Percentiles rank a stretch among this genome's conserved stretches.
Evolutionary conservation across 805 yeast genomes (phyloP).

Genomic region (Hanseniaspora guilliermondii): DNA sequence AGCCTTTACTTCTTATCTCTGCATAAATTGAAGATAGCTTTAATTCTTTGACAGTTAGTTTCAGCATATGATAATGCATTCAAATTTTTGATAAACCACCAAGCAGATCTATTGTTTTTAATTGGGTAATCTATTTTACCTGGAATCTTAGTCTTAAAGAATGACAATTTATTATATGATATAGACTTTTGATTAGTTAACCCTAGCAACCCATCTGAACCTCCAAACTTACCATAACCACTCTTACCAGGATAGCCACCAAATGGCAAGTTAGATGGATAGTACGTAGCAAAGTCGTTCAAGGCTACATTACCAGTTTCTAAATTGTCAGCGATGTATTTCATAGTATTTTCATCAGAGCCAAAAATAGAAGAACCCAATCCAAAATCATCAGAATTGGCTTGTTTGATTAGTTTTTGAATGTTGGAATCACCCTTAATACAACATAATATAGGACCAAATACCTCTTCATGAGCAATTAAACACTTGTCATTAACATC

Average conservation of each 20-base stretch:
- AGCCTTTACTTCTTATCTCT: constrained; percentile 27
- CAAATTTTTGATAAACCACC: constrained; percentile 74
- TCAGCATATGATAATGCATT: constrained; percentile 75
- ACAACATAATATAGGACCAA: constrained; percentile 81
- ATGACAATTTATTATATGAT: constrained; percentile 70
- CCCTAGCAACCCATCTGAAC: constrained; percentile 91
- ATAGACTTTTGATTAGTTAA: constrained; percentile 77
- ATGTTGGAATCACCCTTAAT: constrained; percentile 51
- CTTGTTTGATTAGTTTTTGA: constrained; percentile 58
- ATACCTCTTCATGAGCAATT: constrained; percentile 81
- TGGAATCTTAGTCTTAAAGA: constrained; percentile 75
- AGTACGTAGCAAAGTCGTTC: constrained; percentile 93
- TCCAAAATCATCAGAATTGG: constrained; percentile 80
- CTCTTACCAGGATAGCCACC: constrained; percentile 79
- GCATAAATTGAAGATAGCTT: constrained; percentile 44
- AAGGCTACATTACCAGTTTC: constrained; percentile 88
- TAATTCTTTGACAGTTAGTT: constrained; percentile 56
- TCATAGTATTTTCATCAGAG: constrained; percentile 41
- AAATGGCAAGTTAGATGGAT: constrained; percentile 91
- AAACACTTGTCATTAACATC: constrained; percentile 69
- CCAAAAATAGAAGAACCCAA: constrained; percentile 90
- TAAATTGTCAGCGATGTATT: constrained; percentile 49
- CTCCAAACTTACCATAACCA: constrained; percentile 96
- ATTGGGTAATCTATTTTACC: constrained; percentile 87
- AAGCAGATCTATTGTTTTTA: constrained; percentile 63